Conservation (phyloP, 371 early-diverging fungal species). For the Mortierella sp. region DNA sequence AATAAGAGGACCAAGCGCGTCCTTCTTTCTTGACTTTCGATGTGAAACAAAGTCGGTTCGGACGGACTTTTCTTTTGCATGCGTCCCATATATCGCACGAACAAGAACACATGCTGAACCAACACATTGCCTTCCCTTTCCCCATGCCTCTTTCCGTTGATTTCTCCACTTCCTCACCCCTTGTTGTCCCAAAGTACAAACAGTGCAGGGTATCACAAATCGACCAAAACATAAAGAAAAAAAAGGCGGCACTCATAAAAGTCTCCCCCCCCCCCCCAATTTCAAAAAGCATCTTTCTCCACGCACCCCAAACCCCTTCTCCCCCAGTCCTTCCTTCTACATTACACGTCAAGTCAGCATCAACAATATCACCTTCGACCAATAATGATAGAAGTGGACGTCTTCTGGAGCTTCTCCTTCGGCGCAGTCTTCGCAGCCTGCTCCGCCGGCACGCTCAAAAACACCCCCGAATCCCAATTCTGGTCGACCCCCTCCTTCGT, state of each 20-base stretch:
- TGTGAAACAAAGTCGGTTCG: neutral
- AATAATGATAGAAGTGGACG: constrained; percentile 51
- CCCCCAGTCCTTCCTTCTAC: neutral
- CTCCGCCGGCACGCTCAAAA: constrained; percentile 36
- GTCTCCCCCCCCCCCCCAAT: neutral
- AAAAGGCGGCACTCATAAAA: neutral
- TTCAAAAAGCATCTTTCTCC: neutral
- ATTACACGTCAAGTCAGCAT: neutral
- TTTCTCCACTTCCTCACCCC: neutral
- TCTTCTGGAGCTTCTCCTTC: constrained; percentile 55
- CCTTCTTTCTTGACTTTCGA: neutral
- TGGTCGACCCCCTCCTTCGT: constrained; percentile 51
- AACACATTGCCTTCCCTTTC: neutral
- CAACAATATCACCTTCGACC: neutral
- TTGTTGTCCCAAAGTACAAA: neutral
- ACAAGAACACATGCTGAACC: neutral
- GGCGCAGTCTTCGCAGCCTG: constrained; percentile 47
- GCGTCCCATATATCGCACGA: neutral
- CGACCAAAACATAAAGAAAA: neutral
- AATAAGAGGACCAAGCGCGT: neutral
- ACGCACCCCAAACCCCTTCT: neutral
- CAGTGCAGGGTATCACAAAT: neutral
- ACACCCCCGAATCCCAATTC: constrained; percentile 2
- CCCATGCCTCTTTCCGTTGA: neutral
- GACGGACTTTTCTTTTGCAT: neutral